These are phyloP conservation scores for Ceratocystis huliohia DNA, from an alignment of 2,329 filamentous ascomycete genomes.

Conservation along the genomic window DNA sequence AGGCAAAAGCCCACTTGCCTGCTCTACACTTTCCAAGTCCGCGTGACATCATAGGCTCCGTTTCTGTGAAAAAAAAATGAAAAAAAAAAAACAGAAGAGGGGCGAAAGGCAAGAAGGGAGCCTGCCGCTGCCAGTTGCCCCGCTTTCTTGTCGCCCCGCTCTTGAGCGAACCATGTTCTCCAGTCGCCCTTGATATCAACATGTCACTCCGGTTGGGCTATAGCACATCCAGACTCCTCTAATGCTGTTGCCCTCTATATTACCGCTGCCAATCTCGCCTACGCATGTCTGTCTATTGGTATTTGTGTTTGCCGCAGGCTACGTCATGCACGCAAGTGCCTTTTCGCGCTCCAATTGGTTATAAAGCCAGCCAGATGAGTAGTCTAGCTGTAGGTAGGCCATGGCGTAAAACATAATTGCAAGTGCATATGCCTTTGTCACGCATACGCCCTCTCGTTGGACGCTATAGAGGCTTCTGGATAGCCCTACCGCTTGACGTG, in stretches of 20 bases:
- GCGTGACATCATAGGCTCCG: not conserved
- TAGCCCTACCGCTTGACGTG: not conserved
- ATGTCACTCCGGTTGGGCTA: not conserved
- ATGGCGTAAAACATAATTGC: too few relatives aligned
- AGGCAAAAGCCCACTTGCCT: not conserved
- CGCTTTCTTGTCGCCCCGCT: not conserved
- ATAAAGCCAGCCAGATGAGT: too few relatives aligned
- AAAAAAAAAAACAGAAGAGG: not conserved
- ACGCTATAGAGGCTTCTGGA: not conserved
- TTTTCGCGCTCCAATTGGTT: too few relatives aligned
- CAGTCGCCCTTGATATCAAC: not conserved
- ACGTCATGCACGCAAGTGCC: too few relatives aligned
- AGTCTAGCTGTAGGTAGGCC: too few relatives aligned
- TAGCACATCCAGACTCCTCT: not conserved
- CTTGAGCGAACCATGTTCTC: not conserved
- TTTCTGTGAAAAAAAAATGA: not conserved
- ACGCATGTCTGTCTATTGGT: too few relatives aligned
- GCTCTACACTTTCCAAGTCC: too few relatives aligned
- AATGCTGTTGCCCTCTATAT: too few relatives aligned
- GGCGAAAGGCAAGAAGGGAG: not conserved
- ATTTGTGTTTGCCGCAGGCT: too few relatives aligned
- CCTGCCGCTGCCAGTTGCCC: not conserved
- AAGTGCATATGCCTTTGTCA: not conserved
- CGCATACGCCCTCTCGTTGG: not conserved
- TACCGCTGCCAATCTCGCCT: too few relatives aligned